These are phyloP conservation scores for Penicillium sp. DNA, from an alignment of 2,329 filamentous ascomycete species.

Conservation along the genomic window DNA sequence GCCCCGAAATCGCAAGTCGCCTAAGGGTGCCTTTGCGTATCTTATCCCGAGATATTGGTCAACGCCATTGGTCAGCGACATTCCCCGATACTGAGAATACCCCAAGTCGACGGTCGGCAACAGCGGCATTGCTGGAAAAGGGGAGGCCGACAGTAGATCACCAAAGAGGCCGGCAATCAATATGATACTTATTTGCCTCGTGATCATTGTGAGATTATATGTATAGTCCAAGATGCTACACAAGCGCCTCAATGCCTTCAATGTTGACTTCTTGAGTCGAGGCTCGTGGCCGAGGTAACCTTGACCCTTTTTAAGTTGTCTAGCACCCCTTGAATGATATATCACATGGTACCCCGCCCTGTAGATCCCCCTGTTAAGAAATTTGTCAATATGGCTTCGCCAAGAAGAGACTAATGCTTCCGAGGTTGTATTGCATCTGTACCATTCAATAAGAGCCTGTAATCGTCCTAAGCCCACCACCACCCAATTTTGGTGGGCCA, in stretches of 20 bases:
- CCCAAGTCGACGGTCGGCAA: constrained; percentile 53
- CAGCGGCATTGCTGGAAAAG: neutral
- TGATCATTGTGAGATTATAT: neutral
- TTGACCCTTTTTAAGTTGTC: neutral
- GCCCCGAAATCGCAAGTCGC: constrained; percentile 60
- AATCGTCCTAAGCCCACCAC: no score
- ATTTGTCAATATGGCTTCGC: no score
- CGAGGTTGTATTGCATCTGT: no score
- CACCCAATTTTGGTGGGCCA: no score
- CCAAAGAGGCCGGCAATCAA: constrained; percentile 8
- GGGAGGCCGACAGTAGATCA: constrained; percentile 4
- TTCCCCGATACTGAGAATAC: constrained; percentile 64
- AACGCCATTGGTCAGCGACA: constrained; percentile 53
- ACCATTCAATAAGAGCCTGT: no score
- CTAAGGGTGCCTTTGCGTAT: constrained; percentile 65
- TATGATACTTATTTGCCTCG: neutral
- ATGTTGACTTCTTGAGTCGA: neutral
- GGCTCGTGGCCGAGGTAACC: neutral
- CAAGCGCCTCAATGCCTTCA: neutral
- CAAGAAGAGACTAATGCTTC: no score
- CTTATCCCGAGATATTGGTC: constrained; percentile 69
- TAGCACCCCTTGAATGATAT: neutral
- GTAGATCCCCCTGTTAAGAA: no score
- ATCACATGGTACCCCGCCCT: neutral
- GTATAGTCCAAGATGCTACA: no score